phyloP scores from a whole-genome alignment of 2,329 filamentous ascomycete genomes.

The Fusarium robinianum region DNA sequence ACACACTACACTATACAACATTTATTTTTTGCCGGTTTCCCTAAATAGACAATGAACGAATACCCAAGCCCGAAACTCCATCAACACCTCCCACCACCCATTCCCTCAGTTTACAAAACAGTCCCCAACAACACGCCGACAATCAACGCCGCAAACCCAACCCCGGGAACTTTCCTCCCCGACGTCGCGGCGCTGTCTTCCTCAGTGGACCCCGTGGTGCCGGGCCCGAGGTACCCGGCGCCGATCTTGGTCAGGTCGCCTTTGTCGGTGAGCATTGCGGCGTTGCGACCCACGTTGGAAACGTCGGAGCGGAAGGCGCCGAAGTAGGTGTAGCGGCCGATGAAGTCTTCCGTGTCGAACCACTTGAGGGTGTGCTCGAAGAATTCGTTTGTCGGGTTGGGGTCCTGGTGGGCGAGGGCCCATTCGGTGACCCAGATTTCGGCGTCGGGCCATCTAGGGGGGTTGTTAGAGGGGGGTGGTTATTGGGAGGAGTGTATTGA shows the following conservation, averaged over 20 bases:
- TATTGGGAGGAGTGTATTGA: neutral
- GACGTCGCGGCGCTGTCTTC: constrained; percentile 37
- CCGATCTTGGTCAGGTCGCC: constrained; percentile 77
- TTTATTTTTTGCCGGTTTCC: neutral
- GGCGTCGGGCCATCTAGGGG: constrained; percentile 58
- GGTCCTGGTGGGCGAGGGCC: constrained; percentile 61
- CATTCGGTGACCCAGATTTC: constrained; percentile 82
- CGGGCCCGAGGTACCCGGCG: constrained; percentile 71
- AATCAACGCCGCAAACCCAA: constrained; percentile 8
- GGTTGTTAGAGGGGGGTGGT: neutral
- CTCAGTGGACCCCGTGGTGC: constrained; percentile 51
- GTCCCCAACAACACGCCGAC: constrained; percentile 7
- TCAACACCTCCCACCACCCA: neutral
- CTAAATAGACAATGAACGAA: neutral
- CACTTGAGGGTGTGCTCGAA: constrained; percentile 69
- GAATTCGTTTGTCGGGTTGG: constrained; percentile 64
- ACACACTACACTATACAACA: neutral
- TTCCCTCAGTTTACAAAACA: constrained; percentile 1
- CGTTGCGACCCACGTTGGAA: constrained; percentile 76
- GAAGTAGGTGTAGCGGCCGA: constrained; percentile 75
- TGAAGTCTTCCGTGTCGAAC: constrained; percentile 61
- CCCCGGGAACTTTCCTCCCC: neutral
- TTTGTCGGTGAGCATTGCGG: constrained; percentile 68
- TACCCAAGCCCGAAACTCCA: neutral
- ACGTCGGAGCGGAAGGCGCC: constrained; percentile 71